Percentiles rank a stretch among this genome's conserved stretches.
phyloP scores from a whole-genome alignment of 345 rosid species.

The Moricandia moricandioides region DNA sequence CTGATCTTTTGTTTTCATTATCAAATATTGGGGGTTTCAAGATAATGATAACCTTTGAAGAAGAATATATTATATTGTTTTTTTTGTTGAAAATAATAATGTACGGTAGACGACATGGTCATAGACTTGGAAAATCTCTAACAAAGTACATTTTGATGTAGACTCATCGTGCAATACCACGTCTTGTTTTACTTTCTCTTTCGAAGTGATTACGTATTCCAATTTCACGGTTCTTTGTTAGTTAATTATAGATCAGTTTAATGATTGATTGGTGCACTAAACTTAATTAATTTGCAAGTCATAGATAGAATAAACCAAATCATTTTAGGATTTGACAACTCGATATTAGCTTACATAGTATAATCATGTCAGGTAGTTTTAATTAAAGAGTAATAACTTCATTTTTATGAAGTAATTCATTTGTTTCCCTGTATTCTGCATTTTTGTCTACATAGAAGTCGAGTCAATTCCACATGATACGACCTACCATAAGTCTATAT shows the following conservation, averaged over 20 bases:
- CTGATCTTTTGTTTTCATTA: too few species aligned
- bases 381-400: not conserved
- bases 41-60: too few species aligned
- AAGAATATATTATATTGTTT: too few species aligned
- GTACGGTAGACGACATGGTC: conserved; percentile 15
- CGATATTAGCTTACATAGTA: not conserved
- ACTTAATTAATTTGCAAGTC: not conserved
- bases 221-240: not conserved
- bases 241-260: not conserved
- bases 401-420: not conserved
- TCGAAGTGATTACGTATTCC: conserved; percentile 2
- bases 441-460: conserved; percentile 4
- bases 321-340: not conserved
- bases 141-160: conserved; percentile 1
- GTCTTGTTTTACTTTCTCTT: conserved; percentile 19
- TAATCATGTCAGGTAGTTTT: not conserved
- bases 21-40: too few species aligned
- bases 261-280: conserved; percentile 22
- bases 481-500: not conserved
- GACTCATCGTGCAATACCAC: not conserved
- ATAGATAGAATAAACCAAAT: not conserved
- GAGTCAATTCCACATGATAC: conserved; percentile 17
- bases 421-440: not conserved
- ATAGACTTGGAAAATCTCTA: not conserved
- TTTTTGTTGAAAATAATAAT: conserved; percentile 12